Evolutionary conservation across 768 basidiomycete genomes (phyloP).

Genomic region (Suillus occidentalis): DNA sequence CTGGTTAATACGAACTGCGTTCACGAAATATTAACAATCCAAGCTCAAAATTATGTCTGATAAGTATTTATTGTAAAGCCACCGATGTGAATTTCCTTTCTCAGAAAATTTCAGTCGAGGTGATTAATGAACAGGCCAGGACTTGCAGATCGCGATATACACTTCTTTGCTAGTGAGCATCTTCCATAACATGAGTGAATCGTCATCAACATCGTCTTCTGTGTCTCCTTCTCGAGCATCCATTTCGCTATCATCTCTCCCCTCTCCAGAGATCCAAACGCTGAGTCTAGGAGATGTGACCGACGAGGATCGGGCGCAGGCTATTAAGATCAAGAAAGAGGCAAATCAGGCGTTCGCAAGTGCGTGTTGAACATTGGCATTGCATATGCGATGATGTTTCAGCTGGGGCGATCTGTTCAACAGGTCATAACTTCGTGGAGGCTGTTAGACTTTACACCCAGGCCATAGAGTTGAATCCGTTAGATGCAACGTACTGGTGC

Average conservation of each 20-base stretch:
- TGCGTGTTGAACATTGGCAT: conserved; percentile 33
- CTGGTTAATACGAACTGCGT: conserved; percentile 2
- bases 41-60: background rate
- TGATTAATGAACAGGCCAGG: conserved; percentile 8
- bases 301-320: conserved; percentile 67
- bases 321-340: conserved; percentile 71
- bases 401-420: conserved; percentile 7
- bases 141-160: conserved; percentile 1
- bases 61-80: conserved; percentile 20
- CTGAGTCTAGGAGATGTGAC: conserved; percentile 60
- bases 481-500: conserved; percentile 88
- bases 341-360: conserved; percentile 89
- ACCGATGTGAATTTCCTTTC: conserved; percentile 24
- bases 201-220: conserved; percentile 25
- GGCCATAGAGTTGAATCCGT: conserved; percentile 86
- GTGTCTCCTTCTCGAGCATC: conserved; percentile 47
- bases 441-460: conserved; percentile 80
- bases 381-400: background rate
- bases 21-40: background rate
- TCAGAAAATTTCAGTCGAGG: conserved; percentile 11
- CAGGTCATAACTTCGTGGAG: conserved; percentile 71
- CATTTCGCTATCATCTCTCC: conserved; percentile 54
- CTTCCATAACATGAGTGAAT: conserved; percentile 19
- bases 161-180: conserved; percentile 1
- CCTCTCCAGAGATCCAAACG: conserved; percentile 58